Evolutionary conservation across 176 grass and related monocot species (phyloP).

Genomic region (Rhynchospora breviuscula): DNA sequence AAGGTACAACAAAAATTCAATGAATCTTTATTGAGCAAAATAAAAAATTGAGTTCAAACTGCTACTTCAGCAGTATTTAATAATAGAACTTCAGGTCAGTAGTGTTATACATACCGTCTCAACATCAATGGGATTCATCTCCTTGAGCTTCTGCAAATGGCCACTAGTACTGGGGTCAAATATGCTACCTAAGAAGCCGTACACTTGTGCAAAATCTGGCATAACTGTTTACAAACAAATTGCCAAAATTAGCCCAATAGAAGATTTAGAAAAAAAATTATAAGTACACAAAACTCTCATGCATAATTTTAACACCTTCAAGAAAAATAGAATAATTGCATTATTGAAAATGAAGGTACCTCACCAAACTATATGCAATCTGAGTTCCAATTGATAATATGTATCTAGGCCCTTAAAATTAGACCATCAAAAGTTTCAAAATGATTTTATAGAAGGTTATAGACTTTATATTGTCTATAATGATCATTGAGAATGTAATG

Average conservation of each 20-base stretch:
- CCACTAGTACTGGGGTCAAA: slow-evolving; percentile 92
- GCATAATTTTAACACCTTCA: slow-evolving; percentile 1
- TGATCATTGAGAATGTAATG: not conserved
- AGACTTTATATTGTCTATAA: not conserved
- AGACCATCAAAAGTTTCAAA: not conserved
- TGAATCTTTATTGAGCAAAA: slow-evolving; percentile 5
- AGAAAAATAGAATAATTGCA: slow-evolving; percentile 3
- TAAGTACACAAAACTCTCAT: not conserved
- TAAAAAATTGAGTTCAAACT: slow-evolving; percentile 14
- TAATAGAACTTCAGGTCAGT: not conserved
- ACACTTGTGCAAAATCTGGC: slow-evolving; percentile 92
- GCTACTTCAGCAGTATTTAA: not conserved
- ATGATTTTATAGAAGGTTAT: not conserved
- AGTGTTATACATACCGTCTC: slow-evolving; percentile 64
- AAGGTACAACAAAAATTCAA: not conserved
- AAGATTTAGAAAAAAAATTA: slow-evolving; percentile 12
- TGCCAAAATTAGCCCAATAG: slow-evolving; percentile 22
- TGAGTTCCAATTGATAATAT: not conserved
- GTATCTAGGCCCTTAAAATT: not conserved
- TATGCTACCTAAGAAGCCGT: slow-evolving; percentile 82
- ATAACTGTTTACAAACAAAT: slow-evolving; percentile 46
- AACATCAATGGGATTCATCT: slow-evolving; percentile 99
- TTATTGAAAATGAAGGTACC: not conserved
- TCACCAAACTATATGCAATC: not conserved
- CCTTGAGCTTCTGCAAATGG: slow-evolving; percentile 91